phyloP scores from a whole-genome alignment of 306 rosid species.

The Heteromeles arbutifolia region DNA sequence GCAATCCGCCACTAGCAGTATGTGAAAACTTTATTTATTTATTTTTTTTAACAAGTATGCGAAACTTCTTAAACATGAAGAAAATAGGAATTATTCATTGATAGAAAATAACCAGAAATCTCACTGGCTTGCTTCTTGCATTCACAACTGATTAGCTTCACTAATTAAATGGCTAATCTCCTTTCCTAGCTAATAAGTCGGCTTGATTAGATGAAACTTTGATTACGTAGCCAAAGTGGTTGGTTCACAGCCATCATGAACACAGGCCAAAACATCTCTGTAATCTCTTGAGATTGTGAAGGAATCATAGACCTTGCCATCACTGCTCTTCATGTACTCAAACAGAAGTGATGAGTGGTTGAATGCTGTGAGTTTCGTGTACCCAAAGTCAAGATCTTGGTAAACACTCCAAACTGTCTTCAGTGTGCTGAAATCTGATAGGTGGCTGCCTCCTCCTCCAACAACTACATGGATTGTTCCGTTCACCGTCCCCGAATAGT shows the following conservation, averaged over 20 bases:
- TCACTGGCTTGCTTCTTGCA: neutral
- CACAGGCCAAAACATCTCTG: slow-evolving; percentile 73
- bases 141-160: neutral
- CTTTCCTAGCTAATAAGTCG: neutral
- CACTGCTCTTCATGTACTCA: slow-evolving; percentile 70
- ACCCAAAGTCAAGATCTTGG: slow-evolving; percentile 63
- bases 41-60: no score
- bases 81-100: neutral
- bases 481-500: slow-evolving; percentile 51
- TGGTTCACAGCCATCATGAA: slow-evolving; percentile 56
- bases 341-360: slow-evolving; percentile 57
- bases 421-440: slow-evolving; percentile 40
- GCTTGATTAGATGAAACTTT: neutral
- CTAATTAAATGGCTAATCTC: neutral
- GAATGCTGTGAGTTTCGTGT: slow-evolving; percentile 68
- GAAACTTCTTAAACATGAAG: neutral
- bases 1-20: no score
- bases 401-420: slow-evolving; percentile 62
- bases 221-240: slow-evolving; percentile 45
- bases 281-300: slow-evolving; percentile 68
- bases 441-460: slow-evolving; percentile 72
- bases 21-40: no score
- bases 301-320: slow-evolving; percentile 64
- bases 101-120: neutral
- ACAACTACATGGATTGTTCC: slow-evolving; percentile 79